Evolutionary conservation across 1,284 basidiomycete genomes (phyloP).

Genomic region (Trichosporon sp.): DNA sequence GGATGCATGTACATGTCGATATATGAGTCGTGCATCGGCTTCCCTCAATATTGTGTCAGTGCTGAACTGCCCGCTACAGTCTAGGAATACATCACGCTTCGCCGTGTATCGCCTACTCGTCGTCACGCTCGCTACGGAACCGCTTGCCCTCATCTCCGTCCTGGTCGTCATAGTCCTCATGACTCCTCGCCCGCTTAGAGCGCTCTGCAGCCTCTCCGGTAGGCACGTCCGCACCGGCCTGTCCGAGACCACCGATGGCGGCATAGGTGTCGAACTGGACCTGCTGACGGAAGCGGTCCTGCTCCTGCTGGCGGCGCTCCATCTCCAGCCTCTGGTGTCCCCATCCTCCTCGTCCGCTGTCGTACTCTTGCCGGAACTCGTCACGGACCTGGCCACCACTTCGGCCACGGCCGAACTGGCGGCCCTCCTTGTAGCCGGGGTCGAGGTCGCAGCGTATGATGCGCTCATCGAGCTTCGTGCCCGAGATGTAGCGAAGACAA

Average conservation of each 20-base stretch:
- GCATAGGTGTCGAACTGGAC: conserved; percentile 79
- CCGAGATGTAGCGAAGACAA: conserved; percentile 87
- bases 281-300: conserved; percentile 72
- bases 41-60: neutral
- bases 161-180: conserved; percentile 35
- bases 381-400: conserved; percentile 95
- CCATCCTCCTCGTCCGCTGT: conserved; percentile 93
- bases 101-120: conserved; percentile 24
- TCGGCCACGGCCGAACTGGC: conserved; percentile 95
- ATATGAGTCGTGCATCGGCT: too few species aligned
- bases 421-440: conserved; percentile 93
- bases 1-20: conserved; percentile 1
- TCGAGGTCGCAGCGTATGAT: conserved; percentile 98
- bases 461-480: conserved; percentile 98
- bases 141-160: conserved; percentile 41
- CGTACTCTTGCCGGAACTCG: conserved; percentile 95
- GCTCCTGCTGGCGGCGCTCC: conserved; percentile 59
- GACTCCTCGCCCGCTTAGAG: conserved; percentile 35
- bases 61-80: neutral
- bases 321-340: conserved; percentile 58
- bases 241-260: conserved; percentile 71
- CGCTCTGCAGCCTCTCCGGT: conserved; percentile 38
- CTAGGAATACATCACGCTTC: neutral
- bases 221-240: conserved; percentile 72
- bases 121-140: conserved; percentile 40